Base-by-base conservation (phyloP, 2,329 filamentous ascomycete genomes). In the Fusarium zealandicum region DNA sequence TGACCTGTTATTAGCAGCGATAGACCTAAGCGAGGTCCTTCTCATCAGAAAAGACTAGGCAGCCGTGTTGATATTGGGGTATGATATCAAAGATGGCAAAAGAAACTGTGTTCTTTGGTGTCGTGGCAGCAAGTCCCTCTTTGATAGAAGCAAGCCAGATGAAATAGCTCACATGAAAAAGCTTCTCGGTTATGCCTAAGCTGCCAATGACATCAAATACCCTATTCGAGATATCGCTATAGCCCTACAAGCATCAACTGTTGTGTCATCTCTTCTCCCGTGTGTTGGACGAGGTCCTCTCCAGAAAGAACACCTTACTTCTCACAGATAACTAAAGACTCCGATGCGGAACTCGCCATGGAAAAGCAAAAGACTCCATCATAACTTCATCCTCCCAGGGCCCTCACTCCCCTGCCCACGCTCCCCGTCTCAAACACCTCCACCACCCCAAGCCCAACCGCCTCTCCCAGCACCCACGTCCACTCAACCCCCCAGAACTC, bases 381-480 rank as follows among this genome's bases (percentile, higher is more conserved):
- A 44, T 13, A 14, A 20, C 16, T 18, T 63, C 37, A 63, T 39
- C 48, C 58, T 55, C 70, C 72, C 51, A 80, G 49, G 43, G 73
- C 72, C 61, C 85, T 78, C 52, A 90, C 81, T 10, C 84, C 89
- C 54, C 82, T 78, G 2, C 89, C 89, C n/a, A 92, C 87, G 64
- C 84, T 89, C 12, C 86, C 80, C 11, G 89, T 92, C 67, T 90
- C 84, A 70, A 93, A 93, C 12, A 90, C 74, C 72, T 93, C 89
- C 4, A 92, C 81, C 13, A 88, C 68, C 1, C 90, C 90, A 22
- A 85, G 78, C 0, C 89, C 90, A 18, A 90, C 78, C 36, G 87
- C 89, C 70, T 92, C 88, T 33, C 82, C 85, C 35, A 92, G 69
- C 13, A 90, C 78, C 87, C 87, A 92, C 53, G 88, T 82, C 71